Percentiles rank a stretch among this genome's conserved stretches.
These are phyloP conservation scores for Anisogramma anomala DNA, from an alignment of 2,329 filamentous ascomycete genomes.

Conservation along the genomic window DNA sequence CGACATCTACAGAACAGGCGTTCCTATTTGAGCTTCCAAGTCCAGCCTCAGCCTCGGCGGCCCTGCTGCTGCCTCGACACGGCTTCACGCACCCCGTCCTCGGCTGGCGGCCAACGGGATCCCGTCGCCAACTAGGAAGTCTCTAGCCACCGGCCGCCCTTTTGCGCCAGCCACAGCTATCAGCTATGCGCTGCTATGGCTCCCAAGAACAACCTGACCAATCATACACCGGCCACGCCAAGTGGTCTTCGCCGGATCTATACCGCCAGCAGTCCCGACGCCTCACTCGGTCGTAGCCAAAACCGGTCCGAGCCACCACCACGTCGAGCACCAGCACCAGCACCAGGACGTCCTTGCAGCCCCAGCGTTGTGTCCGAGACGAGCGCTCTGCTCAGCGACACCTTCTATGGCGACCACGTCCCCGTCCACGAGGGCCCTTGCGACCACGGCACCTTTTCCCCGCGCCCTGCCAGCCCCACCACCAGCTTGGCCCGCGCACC, in stretches of 20 bases:
- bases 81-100: too few relatives aligned
- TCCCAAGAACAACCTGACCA: slow-evolving; percentile 4
- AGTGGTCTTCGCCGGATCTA: slow-evolving; percentile 36
- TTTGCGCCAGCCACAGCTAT: too few relatives aligned
- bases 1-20: too few relatives aligned
- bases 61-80: too few relatives aligned
- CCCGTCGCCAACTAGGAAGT: too few relatives aligned
- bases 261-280: slow-evolving; percentile 16
- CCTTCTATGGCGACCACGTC: slow-evolving; percentile 25
- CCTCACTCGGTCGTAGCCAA: neutral
- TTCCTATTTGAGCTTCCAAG: too few relatives aligned
- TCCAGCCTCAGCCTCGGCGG: too few relatives aligned
- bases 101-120: too few relatives aligned
- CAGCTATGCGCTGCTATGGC: slow-evolving; percentile 2
- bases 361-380: slow-evolving; percentile 30
- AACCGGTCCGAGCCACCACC: neutral
- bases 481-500: slow-evolving; percentile 22
- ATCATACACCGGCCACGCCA: slow-evolving; percentile 31
- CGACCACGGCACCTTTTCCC: slow-evolving; percentile 68
- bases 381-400: slow-evolving; percentile 35
- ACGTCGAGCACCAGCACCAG: too few relatives aligned
- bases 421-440: slow-evolving; percentile 39
- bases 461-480: slow-evolving; percentile 43
- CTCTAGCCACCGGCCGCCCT: too few relatives aligned
- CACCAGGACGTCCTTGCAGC: slow-evolving; percentile 8